These are phyloP conservation scores for Platanthera guangdongensis DNA, from an alignment of 106 monocot genomes.

Conservation along the genomic window DNA sequence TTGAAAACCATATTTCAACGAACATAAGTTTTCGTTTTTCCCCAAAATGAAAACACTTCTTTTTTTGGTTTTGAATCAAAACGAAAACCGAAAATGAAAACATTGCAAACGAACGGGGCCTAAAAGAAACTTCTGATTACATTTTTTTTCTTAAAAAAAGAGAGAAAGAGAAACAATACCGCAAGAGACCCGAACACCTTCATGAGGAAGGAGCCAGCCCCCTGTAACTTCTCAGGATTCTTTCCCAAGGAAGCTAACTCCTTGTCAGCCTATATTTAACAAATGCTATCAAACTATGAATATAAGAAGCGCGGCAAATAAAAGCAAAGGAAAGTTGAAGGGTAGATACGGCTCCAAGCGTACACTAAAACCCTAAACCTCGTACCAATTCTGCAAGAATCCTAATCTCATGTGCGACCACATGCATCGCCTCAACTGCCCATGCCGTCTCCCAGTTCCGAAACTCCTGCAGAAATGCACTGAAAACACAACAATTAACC, in stretches of 20 bases:
- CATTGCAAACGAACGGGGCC: too few species aligned
- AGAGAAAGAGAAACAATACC: slow-evolving; percentile 24
- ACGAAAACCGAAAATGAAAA: too few species aligned
- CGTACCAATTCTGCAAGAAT: slow-evolving; percentile 72
- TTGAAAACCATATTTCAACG: too few species aligned
- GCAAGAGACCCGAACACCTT: slow-evolving; percentile 85
- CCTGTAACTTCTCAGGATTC: slow-evolving; percentile 86
- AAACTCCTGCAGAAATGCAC: slow-evolving; percentile 91
- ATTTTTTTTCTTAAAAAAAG: not conserved
- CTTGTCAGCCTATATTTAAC: slow-evolving; percentile 46
- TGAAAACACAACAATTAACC: slow-evolving; percentile 12
- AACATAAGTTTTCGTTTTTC: too few species aligned
- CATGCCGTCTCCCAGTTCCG: slow-evolving; percentile 91
- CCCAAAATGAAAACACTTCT: too few species aligned
- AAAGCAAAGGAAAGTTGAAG: slow-evolving; percentile 9
- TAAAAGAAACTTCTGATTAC: not conserved
- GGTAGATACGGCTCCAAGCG: not conserved
- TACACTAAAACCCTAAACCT: not conserved
- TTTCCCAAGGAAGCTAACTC: slow-evolving; percentile 64
- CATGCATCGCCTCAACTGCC: slow-evolving; percentile 69
- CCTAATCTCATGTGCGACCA: slow-evolving; percentile 64
- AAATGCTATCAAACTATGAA: not conserved
- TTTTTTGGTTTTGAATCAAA: too few species aligned
- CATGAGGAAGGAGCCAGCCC: slow-evolving; percentile 89
- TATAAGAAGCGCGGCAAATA: not conserved